Base-by-base conservation (phyloP, 441 rosid species). In the Arabidopsis lyrata region DNA sequence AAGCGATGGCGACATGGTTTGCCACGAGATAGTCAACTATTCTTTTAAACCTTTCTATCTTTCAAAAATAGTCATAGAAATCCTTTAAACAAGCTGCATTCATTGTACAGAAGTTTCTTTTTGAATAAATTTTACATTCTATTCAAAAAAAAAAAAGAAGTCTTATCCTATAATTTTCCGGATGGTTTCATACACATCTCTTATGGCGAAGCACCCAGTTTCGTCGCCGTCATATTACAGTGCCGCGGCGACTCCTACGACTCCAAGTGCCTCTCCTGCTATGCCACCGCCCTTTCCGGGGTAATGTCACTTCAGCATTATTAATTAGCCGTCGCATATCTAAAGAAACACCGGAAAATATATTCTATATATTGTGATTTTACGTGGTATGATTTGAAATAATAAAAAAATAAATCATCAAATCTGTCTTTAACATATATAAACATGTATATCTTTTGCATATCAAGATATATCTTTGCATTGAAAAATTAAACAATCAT, bases 151-250 rank as follows among this genome's bases (percentile, higher is more conserved):
- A 22, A n/a, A n/a, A n/a, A n/a, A n/a, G n/a, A n/a, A n/a, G n/a
- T n/a, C n/a, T 29, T 29, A 54, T 7, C 11, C 12, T 14, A 54
- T 13, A 5, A 5, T 7, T 54, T 12, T 54, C 36, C 59, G 2
- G 29, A 11, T 11, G 59, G 59, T 14, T 54, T 54, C 18, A 54
- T 54, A 13, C 59, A 31, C 59, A 54, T 54, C 18, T 54, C 59
- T 54, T 8, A 54, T 6, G 59, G 36, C 2, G 36, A 54, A 3
- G 18, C 34, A 29, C 36, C 59, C 59, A 54, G 31, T 54, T 24
- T 54, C 12, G 36, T 54, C 18, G 15, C 18, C 18, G 14, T 54
- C 36, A 29, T 31, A 29, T 7, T 54, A 54, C 18, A 54, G 18
- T 29, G 59, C 59, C 11, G 59, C 6, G 18, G 20, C 14, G 59